Evolutionary conservation across 305 asterid species (phyloP), one percentile per base, ranked within the genome.

Genomic region (Caryopteris hybrid): DNA sequence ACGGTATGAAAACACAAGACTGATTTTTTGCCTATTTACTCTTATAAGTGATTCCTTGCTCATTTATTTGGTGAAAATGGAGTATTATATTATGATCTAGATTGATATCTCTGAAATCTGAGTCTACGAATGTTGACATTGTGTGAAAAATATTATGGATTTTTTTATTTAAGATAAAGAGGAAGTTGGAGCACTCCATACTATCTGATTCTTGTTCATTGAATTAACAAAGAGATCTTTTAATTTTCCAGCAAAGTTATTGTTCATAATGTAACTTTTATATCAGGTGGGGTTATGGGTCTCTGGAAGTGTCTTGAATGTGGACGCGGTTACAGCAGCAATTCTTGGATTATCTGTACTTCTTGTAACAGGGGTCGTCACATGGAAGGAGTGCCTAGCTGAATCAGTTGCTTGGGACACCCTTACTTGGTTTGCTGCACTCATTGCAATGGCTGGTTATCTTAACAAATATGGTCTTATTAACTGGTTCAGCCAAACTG

Each of bases 331-430:
- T 63, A 87, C 96, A 46, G 96, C 99, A 14, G 99, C 99, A 12
- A 94, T 94, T 77, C 96, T 94, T 74, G 96, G 99, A 33, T 70
- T 94, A 54, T 80, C 96, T 2, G 93, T 91, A 64, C 97, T 94
- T 68, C 96, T 94, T 41, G 68, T 87, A 31, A 82, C 95, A 13
- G 99, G 99, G 34, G 99, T 94, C 3, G 97, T 94, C 64, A 87
- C 97, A 7, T 94, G 99, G 97, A 94, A 94, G 74, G 99, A 94
- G 80, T 94, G 99, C 80, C 78, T 94, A 60, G 90, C 95, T 61
- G 99, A 94, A 81, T 76, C 99, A n/a, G 99, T 94, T 75, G 99
- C 99, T 20, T 94, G 99, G 99, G 99, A 94, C 69, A 94, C 99
- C 16, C 96, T 94, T 52, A 94, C 99, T 9, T 94, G 99, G 99